Evolutionary conservation across 2,329 filamentous ascomycete genomes (phyloP).

Genomic region (Alternaria incomplexa): DNA sequence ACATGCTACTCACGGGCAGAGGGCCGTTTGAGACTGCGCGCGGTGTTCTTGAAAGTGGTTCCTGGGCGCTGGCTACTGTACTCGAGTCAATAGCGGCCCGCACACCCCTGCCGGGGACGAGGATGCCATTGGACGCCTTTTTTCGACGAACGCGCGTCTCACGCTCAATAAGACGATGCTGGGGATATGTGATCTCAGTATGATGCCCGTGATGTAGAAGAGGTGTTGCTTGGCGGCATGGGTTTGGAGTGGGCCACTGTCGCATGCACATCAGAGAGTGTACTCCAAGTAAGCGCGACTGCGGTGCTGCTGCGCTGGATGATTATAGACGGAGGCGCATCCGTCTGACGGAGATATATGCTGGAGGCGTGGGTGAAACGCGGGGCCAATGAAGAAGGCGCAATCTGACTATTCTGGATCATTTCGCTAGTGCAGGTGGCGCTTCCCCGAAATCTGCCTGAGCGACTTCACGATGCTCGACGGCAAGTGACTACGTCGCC

Average conservation of each 20-base stretch:
- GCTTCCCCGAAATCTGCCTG: background rate
- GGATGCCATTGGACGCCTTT: slow-evolving; percentile 10
- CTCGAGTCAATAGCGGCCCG: slow-evolving; percentile 13
- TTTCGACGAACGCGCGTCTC: slow-evolving; percentile 22
- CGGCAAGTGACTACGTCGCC: background rate
- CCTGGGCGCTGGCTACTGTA: slow-evolving; percentile 1
- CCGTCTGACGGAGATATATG: background rate
- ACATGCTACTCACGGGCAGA: background rate
- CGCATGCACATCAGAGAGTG: background rate
- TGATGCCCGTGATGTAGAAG: background rate
- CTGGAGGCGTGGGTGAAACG: slow-evolving; percentile 15
- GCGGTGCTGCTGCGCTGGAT: background rate
- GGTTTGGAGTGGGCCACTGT: background rate
- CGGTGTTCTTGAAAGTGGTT: background rate
- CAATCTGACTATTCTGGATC: slow-evolving; percentile 9
- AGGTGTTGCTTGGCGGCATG: background rate
- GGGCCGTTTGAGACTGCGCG: background rate
- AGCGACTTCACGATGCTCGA: background rate
- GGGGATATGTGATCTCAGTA: slow-evolving; percentile 5
- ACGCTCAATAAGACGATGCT: background rate
- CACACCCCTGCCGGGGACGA: slow-evolving; percentile 5
- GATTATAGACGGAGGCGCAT: background rate
- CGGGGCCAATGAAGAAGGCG: slow-evolving; percentile 14
- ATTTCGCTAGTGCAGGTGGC: slow-evolving; percentile 3
- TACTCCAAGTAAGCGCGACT: background rate